Base-by-base conservation (phyloP, 345 rosid genomes). In the Carallia brachiata region DNA sequence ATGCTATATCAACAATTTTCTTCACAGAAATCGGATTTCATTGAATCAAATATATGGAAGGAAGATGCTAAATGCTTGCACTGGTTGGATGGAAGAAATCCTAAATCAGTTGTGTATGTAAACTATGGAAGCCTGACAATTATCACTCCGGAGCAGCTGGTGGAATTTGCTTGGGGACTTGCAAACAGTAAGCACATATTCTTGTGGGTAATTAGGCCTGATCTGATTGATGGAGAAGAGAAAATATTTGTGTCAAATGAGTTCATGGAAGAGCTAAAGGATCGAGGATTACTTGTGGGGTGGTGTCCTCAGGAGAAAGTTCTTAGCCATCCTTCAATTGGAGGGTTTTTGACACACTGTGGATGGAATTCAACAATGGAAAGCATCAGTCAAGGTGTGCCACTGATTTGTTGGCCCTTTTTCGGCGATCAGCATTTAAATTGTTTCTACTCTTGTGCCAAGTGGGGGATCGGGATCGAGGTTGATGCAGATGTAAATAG, bases 231-330 rank as follows among this genome's bases (percentile, higher is more conserved):
- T 17, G 50, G 28, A 15, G 70, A 48, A 34, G 18, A 34, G 6
- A 13, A 18, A 12, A 54, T 67, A 6, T 37, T 37, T 31, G 12
- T 67, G 23, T 53, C 61, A 2, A 12, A 53, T 7, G 52, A 67
- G 1, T 67, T 53, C n/a, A 36, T 34, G 61, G 48, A 53, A 23
- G 61, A 54, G 10, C 54, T 55, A 30, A 54, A 67, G 34, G 61
- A 57, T 36, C 34, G 70, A 36, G 50, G 61, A 2, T 15, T 67
- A 5, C 19, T 67, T 8, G 70, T 55, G 34, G 34, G 70, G n/a
- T 67, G 70, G 70, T 54, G 70, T 36, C 60, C 70, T 4, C 70
- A 67, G 36, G 70, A 67, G 70, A 67, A 36, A 52, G 61, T 67
- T 18, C 52, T 67, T 8, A 5, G 34, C 27, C 70, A 54, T 19